phyloP scores from a whole-genome alignment of 2,329 filamentous ascomycete species.

The Stachybotrys echinatus region DNA sequence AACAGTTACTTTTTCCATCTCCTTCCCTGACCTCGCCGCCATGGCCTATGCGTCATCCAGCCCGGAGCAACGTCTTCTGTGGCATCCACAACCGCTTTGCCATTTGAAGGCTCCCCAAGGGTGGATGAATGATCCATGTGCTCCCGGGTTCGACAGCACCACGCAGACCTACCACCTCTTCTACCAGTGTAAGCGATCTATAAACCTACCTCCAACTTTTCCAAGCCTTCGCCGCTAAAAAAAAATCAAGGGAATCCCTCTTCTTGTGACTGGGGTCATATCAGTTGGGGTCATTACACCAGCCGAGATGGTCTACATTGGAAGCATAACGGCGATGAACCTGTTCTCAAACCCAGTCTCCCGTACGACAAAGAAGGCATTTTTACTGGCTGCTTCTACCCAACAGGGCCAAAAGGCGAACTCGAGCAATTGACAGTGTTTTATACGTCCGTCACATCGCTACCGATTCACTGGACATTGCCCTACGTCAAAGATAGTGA shows the following conservation, averaged over 20 bases:
- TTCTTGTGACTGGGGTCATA: conserved; percentile 30
- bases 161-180: not conserved
- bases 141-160: not conserved
- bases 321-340: conserved; percentile 30
- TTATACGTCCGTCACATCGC: conserved; percentile 25
- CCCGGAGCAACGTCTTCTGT: no score
- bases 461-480: conserved; percentile 30
- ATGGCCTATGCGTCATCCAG: no score
- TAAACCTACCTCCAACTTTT: not conserved
- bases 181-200: not conserved
- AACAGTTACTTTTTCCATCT: no score
- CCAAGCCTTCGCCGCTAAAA: not conserved
- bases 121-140: conserved; percentile 1
- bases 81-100: not conserved
- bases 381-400: conserved; percentile 44
- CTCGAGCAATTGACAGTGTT: conserved; percentile 21
- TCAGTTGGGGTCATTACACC: conserved; percentile 46
- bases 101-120: not conserved
- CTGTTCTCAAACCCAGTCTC: conserved; percentile 26
- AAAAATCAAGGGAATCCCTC: conserved; percentile 24
- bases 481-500: conserved; percentile 36
- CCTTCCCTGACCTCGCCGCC: no score
- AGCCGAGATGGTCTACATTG: conserved; percentile 35
- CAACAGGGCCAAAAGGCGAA: conserved; percentile 40
- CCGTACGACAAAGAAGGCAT: conserved; percentile 45